Evolutionary conservation across 1,139 yeast species (phyloP), one percentile per base, ranked within the genome.

Genomic region (Kodamaea plutei): DNA sequence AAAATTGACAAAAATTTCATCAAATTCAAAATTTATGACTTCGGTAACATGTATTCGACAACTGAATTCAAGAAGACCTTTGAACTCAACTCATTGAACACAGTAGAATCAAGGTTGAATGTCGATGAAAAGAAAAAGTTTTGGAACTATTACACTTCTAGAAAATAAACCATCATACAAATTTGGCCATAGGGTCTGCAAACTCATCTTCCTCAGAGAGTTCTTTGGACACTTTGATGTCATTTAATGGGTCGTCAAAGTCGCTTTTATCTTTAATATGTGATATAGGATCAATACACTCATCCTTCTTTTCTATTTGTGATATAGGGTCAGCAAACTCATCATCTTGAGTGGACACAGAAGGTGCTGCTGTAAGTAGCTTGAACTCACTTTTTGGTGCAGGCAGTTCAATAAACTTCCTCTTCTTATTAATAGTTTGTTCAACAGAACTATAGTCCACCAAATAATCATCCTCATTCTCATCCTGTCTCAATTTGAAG

Each of bases 401-500:
- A n/a, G n/a, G n/a, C n/a, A n/a, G n/a, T n/a, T 20, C 21, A 20
- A 20, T 22, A 15, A 18, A 11, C 22, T 13, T 35, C 26, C 20
- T 27, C 29, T 14, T 25, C 35, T 18, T 29, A 25, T 23, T 31
- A 12, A 29, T 25, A 12, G 43, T 36, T 23, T 32, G 35, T 26
- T 38, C 40, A 11, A 41, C 39, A 13, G 44, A 48, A 6, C 55
- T 48, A 37, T 67, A 69, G 34, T 64, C 58, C 4, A 69, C 48
- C 38, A 41, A 32, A 42, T 52, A 65, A 32, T 61, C 64, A 26
- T 65, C 73, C 38, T 70, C 76, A 17, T 61, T 69, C 31, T 73
- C 76, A 6, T 67, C 75, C 8, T 66, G 73, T 36, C 71, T 69
- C 23, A 79, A 69, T 38, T 69, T 68, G 51, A 74, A 87, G 43